Evolutionary conservation across 352 stramenopile genomes (phyloP), one percentile per base, ranked within the genome.

Genomic region (Pythium rhizo-oryzae): DNA sequence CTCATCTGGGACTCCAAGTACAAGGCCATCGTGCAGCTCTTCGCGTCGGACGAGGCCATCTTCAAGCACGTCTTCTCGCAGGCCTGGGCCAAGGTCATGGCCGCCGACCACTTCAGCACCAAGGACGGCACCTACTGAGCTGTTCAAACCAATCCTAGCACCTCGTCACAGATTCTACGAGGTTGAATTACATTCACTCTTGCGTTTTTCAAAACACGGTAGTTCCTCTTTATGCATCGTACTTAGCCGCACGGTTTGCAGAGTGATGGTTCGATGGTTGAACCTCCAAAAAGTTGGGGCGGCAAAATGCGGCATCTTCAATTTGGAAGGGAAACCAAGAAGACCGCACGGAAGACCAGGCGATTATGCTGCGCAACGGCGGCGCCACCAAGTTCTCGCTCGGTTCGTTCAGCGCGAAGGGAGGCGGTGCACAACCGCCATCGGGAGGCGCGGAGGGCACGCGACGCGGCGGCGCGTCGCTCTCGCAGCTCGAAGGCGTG

Each of bases 31-130:
- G 95, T 98, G 16, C 78, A 97, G 61, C 49, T 90, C 19, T 99
- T 98, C 84, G 91, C 92, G 12, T 90, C 97, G 58, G 88, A 98
- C 71, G 89, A 98, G 77, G 77, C 97, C 53, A 33, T 80, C 9
- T 98, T 62, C 55, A 62, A 62, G 55, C 55, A 62, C 41, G 55
- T 62, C n/a, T 62, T 62, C 55, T 96, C 72, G 93, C 94, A 66
- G 83, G 73, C 73, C 18, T 80, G 73, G 73, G 59, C 58, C 41
- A 73, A 61, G 33, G 18, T 80, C 25, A 75, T 80, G 70, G 64
- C 69, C 35, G 73, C 73, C 28, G 73, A 80, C 52, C 70, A 74
- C 59, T 80, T 68, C 55, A 74, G 74, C 49, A 60, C 44, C 16
- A 62, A 52, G 55, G 30, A 59, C 7, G 52, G 66, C n/a, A 60